phyloP scores from a whole-genome alignment of 768 basidiomycete species.

The Austroboletus festivus region DNA sequence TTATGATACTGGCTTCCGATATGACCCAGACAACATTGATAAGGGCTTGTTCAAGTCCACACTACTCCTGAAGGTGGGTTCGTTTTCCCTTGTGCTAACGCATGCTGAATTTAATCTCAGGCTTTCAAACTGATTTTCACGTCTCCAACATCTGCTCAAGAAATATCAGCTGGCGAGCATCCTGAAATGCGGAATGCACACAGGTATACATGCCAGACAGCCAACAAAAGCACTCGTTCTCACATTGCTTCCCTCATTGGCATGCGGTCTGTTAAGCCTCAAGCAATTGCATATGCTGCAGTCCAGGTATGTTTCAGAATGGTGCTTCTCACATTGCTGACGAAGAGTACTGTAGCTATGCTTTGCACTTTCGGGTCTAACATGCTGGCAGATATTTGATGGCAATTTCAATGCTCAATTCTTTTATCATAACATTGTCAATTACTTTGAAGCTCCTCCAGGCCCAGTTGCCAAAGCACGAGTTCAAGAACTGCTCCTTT shows the following conservation, averaged over 20 bases:
- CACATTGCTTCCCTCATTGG: not conserved
- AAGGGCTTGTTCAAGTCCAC: not conserved
- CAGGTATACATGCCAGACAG: not conserved
- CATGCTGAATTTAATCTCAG: not conserved
- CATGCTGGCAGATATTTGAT: conserved; percentile 3
- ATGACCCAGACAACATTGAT: not conserved
- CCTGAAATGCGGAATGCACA: not conserved
- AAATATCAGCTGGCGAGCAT: not conserved
- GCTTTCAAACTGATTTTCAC: not conserved
- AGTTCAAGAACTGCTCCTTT: conserved; percentile 4
- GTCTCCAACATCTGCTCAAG: not conserved
- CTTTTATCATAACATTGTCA: conserved; percentile 15
- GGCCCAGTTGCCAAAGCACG: not conserved
- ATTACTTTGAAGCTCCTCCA: conserved; percentile 12
- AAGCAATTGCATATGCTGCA: not conserved
- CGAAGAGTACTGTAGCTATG: conserved; percentile 7
- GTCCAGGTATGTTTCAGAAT: not conserved
- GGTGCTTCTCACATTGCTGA: not conserved
- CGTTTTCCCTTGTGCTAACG: not conserved
- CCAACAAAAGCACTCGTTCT: not conserved
- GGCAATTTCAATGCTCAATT: conserved; percentile 7
- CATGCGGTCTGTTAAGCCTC: not conserved
- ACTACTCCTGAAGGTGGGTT: not conserved
- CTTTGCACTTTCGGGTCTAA: conserved; percentile 11
- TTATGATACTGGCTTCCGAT: not conserved